These are phyloP conservation scores for Pseudocercospora vitis DNA, from an alignment of 2,329 filamentous ascomycete species.

Conservation along the genomic window DNA sequence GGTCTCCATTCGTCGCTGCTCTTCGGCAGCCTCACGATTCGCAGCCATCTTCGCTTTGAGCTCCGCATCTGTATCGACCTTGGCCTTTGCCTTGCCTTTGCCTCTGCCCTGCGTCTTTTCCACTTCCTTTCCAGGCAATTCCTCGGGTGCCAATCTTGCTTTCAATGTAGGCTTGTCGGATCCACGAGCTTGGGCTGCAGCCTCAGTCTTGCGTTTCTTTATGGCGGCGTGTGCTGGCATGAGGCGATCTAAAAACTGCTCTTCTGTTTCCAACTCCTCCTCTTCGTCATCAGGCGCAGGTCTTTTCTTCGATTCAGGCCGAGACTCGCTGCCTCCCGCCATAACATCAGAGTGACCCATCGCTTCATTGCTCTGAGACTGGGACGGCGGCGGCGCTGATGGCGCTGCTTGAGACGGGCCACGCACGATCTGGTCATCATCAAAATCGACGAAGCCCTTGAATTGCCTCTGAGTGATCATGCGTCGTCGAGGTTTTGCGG, in stretches of 20 bases:
- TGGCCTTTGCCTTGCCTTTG: conserved; percentile 40
- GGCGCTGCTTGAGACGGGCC: conserved; percentile 26
- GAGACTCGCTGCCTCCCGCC: conserved; percentile 14
- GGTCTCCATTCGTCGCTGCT: conserved; percentile 62
- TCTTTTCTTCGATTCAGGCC: conserved; percentile 32
- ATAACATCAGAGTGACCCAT: conserved; percentile 27
- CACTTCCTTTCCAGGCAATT: conserved; percentile 16
- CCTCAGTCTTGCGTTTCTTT: conserved; percentile 72
- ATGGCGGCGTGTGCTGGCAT: conserved; percentile 74
- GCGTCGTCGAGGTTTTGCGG: conserved; percentile 30
- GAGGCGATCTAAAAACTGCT: conserved; percentile 67
- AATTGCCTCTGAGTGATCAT: conserved; percentile 55
- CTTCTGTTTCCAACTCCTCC: conserved; percentile 25
- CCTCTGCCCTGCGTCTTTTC: conserved; percentile 40
- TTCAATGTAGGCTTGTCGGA: conserved; percentile 6
- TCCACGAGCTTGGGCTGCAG: conserved; percentile 31
- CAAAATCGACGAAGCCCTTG: conserved; percentile 50
- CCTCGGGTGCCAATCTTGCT: not conserved
- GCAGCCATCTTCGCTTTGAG: conserved; percentile 64
- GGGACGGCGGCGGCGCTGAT: conserved; percentile 24
- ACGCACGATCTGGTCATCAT: conserved; percentile 35
- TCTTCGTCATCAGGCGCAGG: conserved; percentile 27
- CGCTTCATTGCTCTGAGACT: conserved; percentile 22
- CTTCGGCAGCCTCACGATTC: conserved; percentile 54
- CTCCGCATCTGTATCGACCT: conserved; percentile 61